A percentile compares a stretch with the other conserved stretches of the same genome.
phyloP scores from a whole-genome alignment of 306 rosid species.

The Cucumis sativus region Cucumber_9930_V3 NC_026656.2:1259001-1259500 shows the following conservation, averaged over 20 bases:
- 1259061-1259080: neutral
- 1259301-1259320: neutral
- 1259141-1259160: neutral
- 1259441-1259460: neutral
- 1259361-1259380: slow-evolving; percentile 20
- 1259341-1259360: neutral
- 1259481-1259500: slow-evolving; percentile 7
- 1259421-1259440: neutral
- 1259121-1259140: neutral
- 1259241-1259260: neutral
- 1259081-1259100: neutral
- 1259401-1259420: slow-evolving; percentile 1
- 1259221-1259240: neutral
- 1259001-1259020: neutral
- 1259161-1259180: neutral
- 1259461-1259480: neutral
- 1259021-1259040: neutral
- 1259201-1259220: neutral
- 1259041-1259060: neutral
- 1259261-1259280: neutral
- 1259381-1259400: slow-evolving; percentile 11
- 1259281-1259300: neutral
- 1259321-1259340: neutral
- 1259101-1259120: neutral
- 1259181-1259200: neutral